Evolutionary conservation across 2,329 filamentous ascomycete genomes (phyloP).

Genomic region (Claviceps maximensis): DNA sequence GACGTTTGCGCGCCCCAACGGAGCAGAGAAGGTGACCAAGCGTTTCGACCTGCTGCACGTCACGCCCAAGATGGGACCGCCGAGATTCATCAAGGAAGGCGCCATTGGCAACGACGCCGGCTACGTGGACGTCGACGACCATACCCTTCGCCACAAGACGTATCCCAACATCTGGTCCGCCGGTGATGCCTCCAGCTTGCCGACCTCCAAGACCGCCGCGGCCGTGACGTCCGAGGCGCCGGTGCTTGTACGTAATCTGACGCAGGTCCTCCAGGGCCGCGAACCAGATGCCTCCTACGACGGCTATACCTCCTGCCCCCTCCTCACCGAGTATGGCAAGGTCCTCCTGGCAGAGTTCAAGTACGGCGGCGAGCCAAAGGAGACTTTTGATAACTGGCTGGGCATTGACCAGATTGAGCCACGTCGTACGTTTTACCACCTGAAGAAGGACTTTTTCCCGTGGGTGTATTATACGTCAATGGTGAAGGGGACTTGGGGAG

Average conservation of each 20-base stretch:
- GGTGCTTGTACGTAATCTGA: slow-evolving; percentile 34
- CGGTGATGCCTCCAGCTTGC: slow-evolving; percentile 45
- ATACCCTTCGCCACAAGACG: slow-evolving; percentile 38
- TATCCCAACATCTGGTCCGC: slow-evolving; percentile 45
- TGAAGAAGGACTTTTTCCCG: slow-evolving; percentile 56
- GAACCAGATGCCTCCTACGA: slow-evolving; percentile 32
- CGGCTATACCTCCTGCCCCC: slow-evolving; percentile 42
- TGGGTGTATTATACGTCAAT: slow-evolving; percentile 50
- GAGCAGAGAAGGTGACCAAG: slow-evolving; percentile 29
- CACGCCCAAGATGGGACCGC: slow-evolving; percentile 45
- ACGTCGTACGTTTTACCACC: slow-evolving; percentile 42
- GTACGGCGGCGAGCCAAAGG: slow-evolving; percentile 48
- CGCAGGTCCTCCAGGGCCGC: slow-evolving; percentile 31
- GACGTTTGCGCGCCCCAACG: slow-evolving; percentile 31
- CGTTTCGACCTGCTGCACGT: slow-evolving; percentile 43
- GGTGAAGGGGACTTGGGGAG: slow-evolving; percentile 50
- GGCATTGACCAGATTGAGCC: slow-evolving; percentile 45
- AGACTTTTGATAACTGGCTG: slow-evolving; percentile 42
- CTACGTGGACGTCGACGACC: slow-evolving; percentile 43
- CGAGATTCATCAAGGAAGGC: slow-evolving; percentile 40
- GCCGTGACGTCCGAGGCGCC: slow-evolving; percentile 39
- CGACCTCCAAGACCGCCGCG: slow-evolving; percentile 43
- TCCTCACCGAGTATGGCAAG: slow-evolving; percentile 45
- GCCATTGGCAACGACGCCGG: slow-evolving; percentile 40
- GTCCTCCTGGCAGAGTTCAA: slow-evolving; percentile 53